phyloP scores from a whole-genome alignment of 1,284 basidiomycete genomes.

The Apiotrichum gamsii region DNA sequence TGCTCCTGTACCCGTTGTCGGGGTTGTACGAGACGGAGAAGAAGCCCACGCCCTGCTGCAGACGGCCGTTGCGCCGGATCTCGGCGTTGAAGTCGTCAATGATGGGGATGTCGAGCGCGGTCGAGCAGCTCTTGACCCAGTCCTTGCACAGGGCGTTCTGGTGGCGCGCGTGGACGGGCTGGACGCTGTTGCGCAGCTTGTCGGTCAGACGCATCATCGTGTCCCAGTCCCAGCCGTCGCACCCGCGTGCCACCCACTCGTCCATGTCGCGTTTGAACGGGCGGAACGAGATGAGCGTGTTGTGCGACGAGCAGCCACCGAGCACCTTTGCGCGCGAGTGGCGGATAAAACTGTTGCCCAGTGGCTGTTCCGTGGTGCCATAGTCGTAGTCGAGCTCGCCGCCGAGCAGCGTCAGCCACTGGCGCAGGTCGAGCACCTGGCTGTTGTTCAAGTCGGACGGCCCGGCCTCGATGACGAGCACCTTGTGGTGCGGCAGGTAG shows the following conservation, averaged over 20 bases:
- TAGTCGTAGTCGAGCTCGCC: constrained; percentile 21
- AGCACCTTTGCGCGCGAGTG: constrained; percentile 18
- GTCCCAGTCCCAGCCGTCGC: constrained; percentile 15
- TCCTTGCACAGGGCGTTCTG: constrained; percentile 15
- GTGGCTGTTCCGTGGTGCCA: constrained; percentile 14
- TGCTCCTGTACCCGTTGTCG: constrained; percentile 11
- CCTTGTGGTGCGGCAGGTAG: constrained; percentile 18
- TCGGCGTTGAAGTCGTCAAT: constrained; percentile 16
- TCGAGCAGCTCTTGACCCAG: constrained; percentile 12
- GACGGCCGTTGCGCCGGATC: constrained; percentile 10
- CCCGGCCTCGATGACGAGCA: constrained; percentile 18
- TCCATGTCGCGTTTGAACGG: constrained; percentile 18
- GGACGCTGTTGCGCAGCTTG: constrained; percentile 18
- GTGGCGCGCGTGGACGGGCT: constrained; percentile 13
- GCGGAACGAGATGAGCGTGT: constrained; percentile 22
- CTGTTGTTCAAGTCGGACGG: constrained; percentile 10
- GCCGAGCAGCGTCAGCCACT: constrained; percentile 16
- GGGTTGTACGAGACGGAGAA: constrained; percentile 21
- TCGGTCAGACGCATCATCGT: constrained; percentile 14
- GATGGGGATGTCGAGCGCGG: constrained; percentile 12
- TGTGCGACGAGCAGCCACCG: constrained; percentile 17
- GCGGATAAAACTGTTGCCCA: constrained; percentile 18
- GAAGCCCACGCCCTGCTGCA: constrained; percentile 16
- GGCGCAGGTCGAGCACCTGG: constrained; percentile 18
- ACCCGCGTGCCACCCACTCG: constrained; percentile 6